phyloP scores from a whole-genome alignment of 257 asterid genomes.

The Scutellaria barbata region DNA sequence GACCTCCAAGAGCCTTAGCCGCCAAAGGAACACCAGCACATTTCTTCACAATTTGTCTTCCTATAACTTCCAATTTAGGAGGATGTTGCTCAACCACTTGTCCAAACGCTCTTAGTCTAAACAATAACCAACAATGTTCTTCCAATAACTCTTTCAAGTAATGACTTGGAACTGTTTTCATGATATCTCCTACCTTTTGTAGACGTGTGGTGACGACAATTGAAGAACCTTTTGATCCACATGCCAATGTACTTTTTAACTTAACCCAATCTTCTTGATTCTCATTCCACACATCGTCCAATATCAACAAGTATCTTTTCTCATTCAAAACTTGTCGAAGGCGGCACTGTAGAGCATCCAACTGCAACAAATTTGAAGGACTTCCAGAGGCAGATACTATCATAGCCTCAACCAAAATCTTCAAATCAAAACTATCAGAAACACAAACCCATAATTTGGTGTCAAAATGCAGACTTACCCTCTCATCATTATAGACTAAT shows the following conservation, averaged over 20 bases:
- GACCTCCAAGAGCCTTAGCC: constrained; percentile 42
- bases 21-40: constrained; percentile 44
- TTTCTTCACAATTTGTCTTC: constrained; percentile 36
- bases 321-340: background rate
- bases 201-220: constrained; percentile 39
- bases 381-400: constrained; percentile 5
- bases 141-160: constrained; percentile 28
- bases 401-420: constrained; percentile 12
- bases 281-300: constrained; percentile 42
- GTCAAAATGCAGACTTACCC: constrained; percentile 27
- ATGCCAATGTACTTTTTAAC: constrained; percentile 4
- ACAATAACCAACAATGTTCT: constrained; percentile 37
- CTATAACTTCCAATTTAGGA: constrained; percentile 26
- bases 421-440: constrained; percentile 23
- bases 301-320: constrained; percentile 8
- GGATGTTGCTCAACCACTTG: background rate
- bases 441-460: constrained; percentile 35
- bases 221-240: constrained; percentile 38
- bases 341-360: constrained; percentile 30
- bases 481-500: constrained; percentile 16
- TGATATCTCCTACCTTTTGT: constrained; percentile 27
- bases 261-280: constrained; percentile 38
- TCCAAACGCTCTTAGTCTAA: constrained; percentile 31
- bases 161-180: constrained; percentile 33
- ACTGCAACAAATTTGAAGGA: background rate